Percentiles rank a stretch among this genome's conserved stretches.
These are phyloP conservation scores for Fusarium subglutinans DNA, from an alignment of 2,329 filamentous ascomycete genomes.

Conservation along the genomic window DNA sequence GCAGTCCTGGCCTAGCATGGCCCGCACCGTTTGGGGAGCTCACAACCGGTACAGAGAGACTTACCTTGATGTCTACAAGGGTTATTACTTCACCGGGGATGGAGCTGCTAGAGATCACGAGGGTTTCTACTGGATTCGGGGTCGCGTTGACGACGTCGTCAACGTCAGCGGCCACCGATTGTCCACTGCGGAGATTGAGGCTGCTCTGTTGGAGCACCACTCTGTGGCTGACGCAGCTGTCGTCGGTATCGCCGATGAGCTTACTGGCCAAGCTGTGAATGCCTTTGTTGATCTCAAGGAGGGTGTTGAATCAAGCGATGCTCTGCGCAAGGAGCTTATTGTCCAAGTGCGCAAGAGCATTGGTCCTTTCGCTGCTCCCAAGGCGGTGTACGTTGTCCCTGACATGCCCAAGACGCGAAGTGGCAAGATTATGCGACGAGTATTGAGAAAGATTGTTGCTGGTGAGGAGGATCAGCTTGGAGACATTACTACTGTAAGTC, in stretches of 20 bases:
- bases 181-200: conserved; percentile 97
- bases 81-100: conserved; percentile 97
- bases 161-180: conserved; percentile 97
- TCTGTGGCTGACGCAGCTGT: conserved; percentile 93
- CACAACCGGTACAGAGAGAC: conserved; percentile 99
- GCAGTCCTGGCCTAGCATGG: conserved; percentile 98
- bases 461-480: conserved; percentile 97
- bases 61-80: conserved; percentile 96
- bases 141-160: conserved; percentile 97
- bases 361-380: conserved; percentile 95
- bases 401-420: conserved; percentile 97
- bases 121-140: conserved; percentile 99
- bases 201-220: conserved; percentile 91
- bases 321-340: conserved; percentile 91
- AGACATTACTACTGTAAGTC: conserved; percentile 86
- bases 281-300: conserved; percentile 96
- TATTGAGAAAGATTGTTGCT: conserved; percentile 95
- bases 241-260: conserved; percentile 90
- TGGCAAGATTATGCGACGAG: conserved; percentile 98
- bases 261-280: conserved; percentile 96
- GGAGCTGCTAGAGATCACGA: conserved; percentile 96
- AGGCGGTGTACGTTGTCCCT: conserved; percentile 88
- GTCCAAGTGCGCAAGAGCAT: conserved; percentile 97
- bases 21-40: conserved; percentile 94
- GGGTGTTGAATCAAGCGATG: conserved; percentile 77